Evolutionary conservation across 306 rosid genomes (phyloP), one percentile per base, ranked within the genome.

Genomic region (Malus fusca): DNA sequence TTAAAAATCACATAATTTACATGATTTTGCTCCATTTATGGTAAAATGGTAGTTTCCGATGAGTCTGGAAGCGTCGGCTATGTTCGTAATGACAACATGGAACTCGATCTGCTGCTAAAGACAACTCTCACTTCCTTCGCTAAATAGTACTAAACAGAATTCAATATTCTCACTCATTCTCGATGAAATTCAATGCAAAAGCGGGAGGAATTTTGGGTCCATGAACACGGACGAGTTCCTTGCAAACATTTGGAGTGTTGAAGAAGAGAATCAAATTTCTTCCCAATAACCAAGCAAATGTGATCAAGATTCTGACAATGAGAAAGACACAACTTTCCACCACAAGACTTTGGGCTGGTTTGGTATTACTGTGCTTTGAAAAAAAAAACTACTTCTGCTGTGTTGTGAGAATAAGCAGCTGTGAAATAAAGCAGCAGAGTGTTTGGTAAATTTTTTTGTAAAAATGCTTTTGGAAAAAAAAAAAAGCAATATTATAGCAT

Each of bases 141-240:
- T 65, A 23, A 81, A 14, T 71, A 26, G 46, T 21, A 15, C 23
- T 0, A 81, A 81, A 69, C 82, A 81, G 18, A 82, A 71, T 60
- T 85, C 91, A 44, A 69, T 84, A 37, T 82, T 84, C 28, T 71
- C 87, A 2, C 89, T 85, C 0, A 82, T 88, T 31, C 68, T 92
- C 17, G 93, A 88, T 33, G 90, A 92, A 74, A 84, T 88, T 73
- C 85, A 85, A 74, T 63, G 76, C 87, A 87, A 81, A 76, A 85
- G 86, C 62, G 85, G 91, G 7, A 88, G 75, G 85, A 78, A 66
- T 53, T 84, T 85, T 11, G 93, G 89, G 23, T 83, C 93, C 28
- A 85, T 90, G 84, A 90, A 73, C 89, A 90, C 87, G 90, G 96
- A 92, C 70, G 92, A 92, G 70, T 88, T 92, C 83, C 80, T 92